These are phyloP conservation scores for Dactylonectria macrodidyma DNA, from an alignment of 2,329 filamentous ascomycete species.

Conservation along the genomic window DNA sequence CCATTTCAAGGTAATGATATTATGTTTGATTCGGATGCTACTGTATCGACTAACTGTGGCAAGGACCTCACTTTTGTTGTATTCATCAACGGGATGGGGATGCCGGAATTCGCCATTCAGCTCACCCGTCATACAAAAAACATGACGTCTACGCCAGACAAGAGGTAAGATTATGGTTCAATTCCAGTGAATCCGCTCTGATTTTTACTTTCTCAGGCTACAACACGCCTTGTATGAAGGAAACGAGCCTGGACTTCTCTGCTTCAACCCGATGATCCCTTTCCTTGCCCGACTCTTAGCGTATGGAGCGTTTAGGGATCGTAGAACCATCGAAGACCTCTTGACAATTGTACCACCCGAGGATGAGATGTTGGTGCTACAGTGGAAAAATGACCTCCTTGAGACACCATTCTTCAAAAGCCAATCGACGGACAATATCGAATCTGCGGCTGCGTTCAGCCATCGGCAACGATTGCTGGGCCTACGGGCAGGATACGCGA, in stretches of 20 bases:
- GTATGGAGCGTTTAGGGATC: conserved; percentile 6
- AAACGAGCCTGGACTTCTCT: not conserved
- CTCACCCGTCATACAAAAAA: conserved; percentile 1
- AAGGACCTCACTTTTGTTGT: conserved; percentile 11
- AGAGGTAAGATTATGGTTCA: conserved; percentile 10
- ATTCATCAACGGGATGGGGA: not conserved
- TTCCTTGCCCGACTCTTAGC: conserved; percentile 1
- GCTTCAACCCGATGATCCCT: conserved; percentile 7
- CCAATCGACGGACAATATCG: conserved; percentile 7
- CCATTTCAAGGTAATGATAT: conserved; percentile 16
- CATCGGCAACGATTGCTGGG: too few species aligned
- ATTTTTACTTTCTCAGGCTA: not conserved
- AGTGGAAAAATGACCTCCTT: conserved; percentile 15
- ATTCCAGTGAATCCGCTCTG: not conserved
- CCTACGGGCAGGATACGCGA: too few species aligned
- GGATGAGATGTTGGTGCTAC: conserved; percentile 15
- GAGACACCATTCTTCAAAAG: conserved; percentile 15
- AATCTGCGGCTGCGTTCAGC: not conserved
- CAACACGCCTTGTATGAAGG: conserved; percentile 12
- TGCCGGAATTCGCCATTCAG: conserved; percentile 3
- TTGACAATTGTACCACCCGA: conserved; percentile 11
- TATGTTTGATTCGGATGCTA: not conserved
- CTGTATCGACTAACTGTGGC: not conserved
- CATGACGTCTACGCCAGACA: not conserved
- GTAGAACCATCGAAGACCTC: conserved; percentile 13